Evolutionary conservation across 2,329 filamentous ascomycete species (phyloP).

Genomic region (Clonostachys sp.): DNA sequence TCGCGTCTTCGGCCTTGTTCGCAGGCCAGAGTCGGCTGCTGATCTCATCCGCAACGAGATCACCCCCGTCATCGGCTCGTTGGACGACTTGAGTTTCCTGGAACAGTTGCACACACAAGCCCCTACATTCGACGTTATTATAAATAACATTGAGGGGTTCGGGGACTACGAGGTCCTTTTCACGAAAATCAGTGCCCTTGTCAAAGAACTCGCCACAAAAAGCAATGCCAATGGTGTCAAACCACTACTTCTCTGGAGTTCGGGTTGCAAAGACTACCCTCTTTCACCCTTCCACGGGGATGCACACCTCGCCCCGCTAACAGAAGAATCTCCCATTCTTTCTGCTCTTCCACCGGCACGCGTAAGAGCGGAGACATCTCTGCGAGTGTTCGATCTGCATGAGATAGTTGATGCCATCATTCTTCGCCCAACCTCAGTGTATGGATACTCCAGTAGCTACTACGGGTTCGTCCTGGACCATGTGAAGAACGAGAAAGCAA

Average conservation of each 20-base stretch:
- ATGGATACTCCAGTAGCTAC: constrained; percentile 37
- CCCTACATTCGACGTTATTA: constrained; percentile 31
- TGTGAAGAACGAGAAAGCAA: constrained; percentile 13
- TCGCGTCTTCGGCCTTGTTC: constrained; percentile 36
- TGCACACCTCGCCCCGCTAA: constrained; percentile 29
- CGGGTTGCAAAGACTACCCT: constrained; percentile 47
- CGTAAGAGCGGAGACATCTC: constrained; percentile 22
- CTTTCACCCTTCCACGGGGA: constrained; percentile 23
- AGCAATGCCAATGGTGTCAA: constrained; percentile 23
- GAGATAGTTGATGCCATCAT: constrained; percentile 35
- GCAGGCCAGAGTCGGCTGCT: constrained; percentile 19
- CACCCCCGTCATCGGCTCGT: constrained; percentile 31
- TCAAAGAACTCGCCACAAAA: constrained; percentile 22
- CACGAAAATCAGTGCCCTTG: constrained; percentile 22
- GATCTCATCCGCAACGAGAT: constrained; percentile 26
- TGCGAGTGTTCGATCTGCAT: constrained; percentile 23
- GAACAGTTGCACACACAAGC: constrained; percentile 14
- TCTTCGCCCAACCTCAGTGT: constrained; percentile 40
- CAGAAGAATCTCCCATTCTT: constrained; percentile 32
- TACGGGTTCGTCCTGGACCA: constrained; percentile 32
- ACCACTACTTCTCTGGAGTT: constrained; percentile 38
- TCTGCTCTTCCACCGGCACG: constrained; percentile 14
- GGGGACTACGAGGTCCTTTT: constrained; percentile 33
- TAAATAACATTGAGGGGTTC: constrained; percentile 34
- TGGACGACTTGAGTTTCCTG: constrained; percentile 22